phyloP scores from a whole-genome alignment of 805 yeast species.

The Saturnispora saitoi region DNA sequence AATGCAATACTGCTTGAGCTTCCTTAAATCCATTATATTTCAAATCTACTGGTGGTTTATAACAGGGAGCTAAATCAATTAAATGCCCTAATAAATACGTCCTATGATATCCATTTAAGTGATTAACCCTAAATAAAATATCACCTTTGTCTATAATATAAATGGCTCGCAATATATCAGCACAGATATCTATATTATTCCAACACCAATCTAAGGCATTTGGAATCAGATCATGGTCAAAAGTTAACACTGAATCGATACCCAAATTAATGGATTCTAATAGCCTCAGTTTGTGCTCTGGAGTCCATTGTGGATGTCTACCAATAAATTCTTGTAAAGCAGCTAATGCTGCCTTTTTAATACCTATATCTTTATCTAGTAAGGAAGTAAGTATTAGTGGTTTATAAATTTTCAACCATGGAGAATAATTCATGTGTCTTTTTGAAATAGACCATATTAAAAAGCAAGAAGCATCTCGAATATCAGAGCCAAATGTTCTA shows the following conservation, averaged over 20 bases:
- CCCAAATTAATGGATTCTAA: background rate
- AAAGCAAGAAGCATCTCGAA: slow-evolving; percentile 81
- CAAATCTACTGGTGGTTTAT: background rate
- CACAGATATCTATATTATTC: background rate
- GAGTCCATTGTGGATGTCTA: slow-evolving; percentile 33
- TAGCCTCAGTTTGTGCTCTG: background rate
- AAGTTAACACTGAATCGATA: background rate
- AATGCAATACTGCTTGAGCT: background rate
- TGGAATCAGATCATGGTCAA: background rate
- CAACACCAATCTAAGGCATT: background rate
- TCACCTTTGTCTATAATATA: background rate
- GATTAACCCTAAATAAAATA: background rate
- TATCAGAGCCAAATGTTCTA: slow-evolving; percentile 50
- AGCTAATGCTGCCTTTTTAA: slow-evolving; percentile 78
- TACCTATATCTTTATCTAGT: slow-evolving; percentile 65
- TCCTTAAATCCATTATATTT: background rate
- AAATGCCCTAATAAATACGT: background rate
- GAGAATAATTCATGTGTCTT: slow-evolving; percentile 17
- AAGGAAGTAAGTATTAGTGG: slow-evolving; percentile 46
- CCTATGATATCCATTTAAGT: background rate
- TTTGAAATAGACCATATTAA: slow-evolving; percentile 71
- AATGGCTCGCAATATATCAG: background rate
- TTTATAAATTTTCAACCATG: slow-evolving; percentile 17
- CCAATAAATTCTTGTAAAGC: slow-evolving; percentile 84
- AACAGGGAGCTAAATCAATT: background rate